A percentile compares a stretch with the other conserved stretches of the same genome.
Evolutionary conservation across 1,284 basidiomycete genomes (phyloP).

Genomic region (Pseudozyma hubeiensis): DNA sequence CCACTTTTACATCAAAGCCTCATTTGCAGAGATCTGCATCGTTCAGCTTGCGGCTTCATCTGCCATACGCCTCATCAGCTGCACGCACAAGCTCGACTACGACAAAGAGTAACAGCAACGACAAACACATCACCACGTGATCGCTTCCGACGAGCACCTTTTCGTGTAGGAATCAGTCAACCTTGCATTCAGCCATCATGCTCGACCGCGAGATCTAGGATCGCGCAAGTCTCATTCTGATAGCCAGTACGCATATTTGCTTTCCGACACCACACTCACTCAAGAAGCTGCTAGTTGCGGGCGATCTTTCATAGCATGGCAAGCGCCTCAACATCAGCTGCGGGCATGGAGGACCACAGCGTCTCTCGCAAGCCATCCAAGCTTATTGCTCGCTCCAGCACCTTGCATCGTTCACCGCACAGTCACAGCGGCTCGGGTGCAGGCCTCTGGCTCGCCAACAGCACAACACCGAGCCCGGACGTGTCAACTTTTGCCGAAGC

Average conservation of each 20-base stretch:
- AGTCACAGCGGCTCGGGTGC: slow-evolving; percentile 48
- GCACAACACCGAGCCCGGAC: slow-evolving; percentile 27
- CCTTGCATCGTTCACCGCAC: slow-evolving; percentile 43
- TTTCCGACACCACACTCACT: too few relatives aligned
- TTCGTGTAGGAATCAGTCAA: neutral
- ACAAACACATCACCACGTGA: slow-evolving; percentile 3
- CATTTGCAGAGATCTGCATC: slow-evolving; percentile 4
- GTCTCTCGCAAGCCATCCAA: slow-evolving; percentile 37
- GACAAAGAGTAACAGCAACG: neutral
- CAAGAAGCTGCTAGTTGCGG: neutral
- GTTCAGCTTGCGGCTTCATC: slow-evolving; percentile 5
- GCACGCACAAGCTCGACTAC: neutral
- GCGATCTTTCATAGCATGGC: slow-evolving; percentile 16
- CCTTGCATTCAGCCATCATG: slow-evolving; percentile 1
- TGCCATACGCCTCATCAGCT: neutral
- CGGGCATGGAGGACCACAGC: slow-evolving; percentile 4
- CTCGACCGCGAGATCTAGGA: neutral
- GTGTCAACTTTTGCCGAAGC: slow-evolving; percentile 12
- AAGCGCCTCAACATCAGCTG: slow-evolving; percentile 21
- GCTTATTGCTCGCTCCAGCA: slow-evolving; percentile 34
- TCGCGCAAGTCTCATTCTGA: neutral
- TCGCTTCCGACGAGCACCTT: neutral
- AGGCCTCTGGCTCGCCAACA: slow-evolving; percentile 49
- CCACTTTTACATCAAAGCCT: neutral
- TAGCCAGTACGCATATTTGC: too few relatives aligned